These are phyloP conservation scores for Pecoramyces ruminantium DNA, from an alignment of 192 early-diverging fungal species.

Conservation along the genomic window DNA sequence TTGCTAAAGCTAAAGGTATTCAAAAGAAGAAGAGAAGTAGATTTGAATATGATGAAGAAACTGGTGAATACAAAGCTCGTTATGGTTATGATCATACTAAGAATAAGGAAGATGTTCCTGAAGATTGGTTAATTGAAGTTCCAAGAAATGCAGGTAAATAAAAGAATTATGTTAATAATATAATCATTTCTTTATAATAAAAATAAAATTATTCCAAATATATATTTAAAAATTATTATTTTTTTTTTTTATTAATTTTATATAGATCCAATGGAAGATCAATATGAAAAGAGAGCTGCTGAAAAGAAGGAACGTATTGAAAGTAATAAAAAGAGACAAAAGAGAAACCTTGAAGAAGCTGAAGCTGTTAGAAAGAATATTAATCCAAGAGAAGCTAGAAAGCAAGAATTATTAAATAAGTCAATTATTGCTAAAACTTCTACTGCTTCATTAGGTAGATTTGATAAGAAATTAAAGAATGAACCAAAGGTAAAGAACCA, in stretches of 20 bases:
- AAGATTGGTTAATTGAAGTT: constrained; percentile 91
- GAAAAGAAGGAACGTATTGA: constrained; percentile 78
- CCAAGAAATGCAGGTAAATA: constrained; percentile 36
- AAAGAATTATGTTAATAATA: too few species aligned
- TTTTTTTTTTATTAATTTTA: too few species aligned
- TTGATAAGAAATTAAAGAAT: constrained; percentile 62
- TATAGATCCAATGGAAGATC: constrained; percentile 69
- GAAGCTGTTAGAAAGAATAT: constrained; percentile 28
- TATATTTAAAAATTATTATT: too few species aligned
- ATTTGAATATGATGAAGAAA: constrained; percentile 68
- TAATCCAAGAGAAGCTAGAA: constrained; percentile 36
- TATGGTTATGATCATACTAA: constrained; percentile 77
- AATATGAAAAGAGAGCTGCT: constrained; percentile 53
- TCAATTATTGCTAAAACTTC: constrained; percentile 60
- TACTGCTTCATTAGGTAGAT: constrained; percentile 84
- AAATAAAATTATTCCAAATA: too few species aligned
- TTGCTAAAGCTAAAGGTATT: constrained; percentile 92
- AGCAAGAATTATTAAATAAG: constrained; percentile 50
- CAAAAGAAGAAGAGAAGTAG: constrained; percentile 65
- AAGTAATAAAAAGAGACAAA: constrained; percentile 74
- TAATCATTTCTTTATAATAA: too few species aligned
- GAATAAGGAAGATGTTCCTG: constrained; percentile 38
- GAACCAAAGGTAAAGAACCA: constrained; percentile 71
- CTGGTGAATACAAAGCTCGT: constrained; percentile 66
- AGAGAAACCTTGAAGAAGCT: constrained; percentile 72